Percentiles rank a stretch among this genome's conserved stretches.
phyloP scores from a whole-genome alignment of 495 filamentous ascomycete species.

The Xeromyces bisporus region DNA sequence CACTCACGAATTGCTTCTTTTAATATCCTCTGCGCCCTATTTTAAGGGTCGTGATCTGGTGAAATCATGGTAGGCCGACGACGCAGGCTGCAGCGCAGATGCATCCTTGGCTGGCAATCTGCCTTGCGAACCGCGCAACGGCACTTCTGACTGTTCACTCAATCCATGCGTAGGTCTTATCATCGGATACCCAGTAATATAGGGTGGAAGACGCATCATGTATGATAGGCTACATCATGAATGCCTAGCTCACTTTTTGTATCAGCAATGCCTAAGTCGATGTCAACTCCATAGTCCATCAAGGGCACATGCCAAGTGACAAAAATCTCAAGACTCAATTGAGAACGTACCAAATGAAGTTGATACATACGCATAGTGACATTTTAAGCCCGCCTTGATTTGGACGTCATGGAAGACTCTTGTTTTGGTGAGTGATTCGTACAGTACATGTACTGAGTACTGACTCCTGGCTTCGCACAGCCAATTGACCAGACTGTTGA shows the following conservation, averaged over 20 bases:
- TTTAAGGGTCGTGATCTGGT: conserved; percentile 66
- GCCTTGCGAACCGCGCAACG: conserved; percentile 76
- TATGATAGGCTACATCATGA: too few species aligned
- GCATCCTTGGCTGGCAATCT: conserved; percentile 86
- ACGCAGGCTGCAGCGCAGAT: conserved; percentile 83
- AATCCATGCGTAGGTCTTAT: conserved; percentile 19
- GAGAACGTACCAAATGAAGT: too few species aligned
- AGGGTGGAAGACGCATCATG: conserved; percentile 76
- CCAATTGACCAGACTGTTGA: too few species aligned
- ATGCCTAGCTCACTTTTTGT: too few species aligned
- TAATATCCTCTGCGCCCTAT: conserved; percentile 79
- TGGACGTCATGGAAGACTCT: conserved; percentile 51
- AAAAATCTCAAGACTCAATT: too few species aligned
- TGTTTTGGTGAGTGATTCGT: too few species aligned
- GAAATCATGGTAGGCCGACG: conserved; percentile 89
- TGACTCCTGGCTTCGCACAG: too few species aligned
- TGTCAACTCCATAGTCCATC: too few species aligned
- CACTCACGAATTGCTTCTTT: conserved; percentile 76
- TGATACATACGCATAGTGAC: conserved; percentile 43
- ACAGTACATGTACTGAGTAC: too few species aligned
- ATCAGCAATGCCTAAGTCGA: too few species aligned
- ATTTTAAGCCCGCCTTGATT: conserved; percentile 43
- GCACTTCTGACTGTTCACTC: conserved; percentile 62
- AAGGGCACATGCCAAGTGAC: too few species aligned
- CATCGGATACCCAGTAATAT: conserved; percentile 69